Percentiles rank a stretch among this genome's conserved stretches.
These are phyloP conservation scores for Paecilomyces variotii DNA, from an alignment of 2,329 filamentous ascomycete genomes.

Conservation along the genomic window DNA sequence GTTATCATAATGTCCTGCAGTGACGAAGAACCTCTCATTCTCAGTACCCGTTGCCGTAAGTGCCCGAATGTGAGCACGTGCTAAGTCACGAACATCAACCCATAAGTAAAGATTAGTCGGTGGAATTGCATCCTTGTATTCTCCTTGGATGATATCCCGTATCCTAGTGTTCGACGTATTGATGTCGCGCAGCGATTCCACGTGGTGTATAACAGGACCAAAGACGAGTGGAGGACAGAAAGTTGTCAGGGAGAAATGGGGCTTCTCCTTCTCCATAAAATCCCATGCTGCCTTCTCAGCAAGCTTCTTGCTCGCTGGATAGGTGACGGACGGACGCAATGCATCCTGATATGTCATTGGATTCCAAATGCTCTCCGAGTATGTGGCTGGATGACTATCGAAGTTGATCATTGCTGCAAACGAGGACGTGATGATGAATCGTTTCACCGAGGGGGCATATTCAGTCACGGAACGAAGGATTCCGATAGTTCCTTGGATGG, in stretches of 20 bases:
- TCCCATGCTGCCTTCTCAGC: slow-evolving; percentile 61
- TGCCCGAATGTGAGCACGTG: slow-evolving; percentile 40
- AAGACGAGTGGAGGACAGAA: slow-evolving; percentile 57
- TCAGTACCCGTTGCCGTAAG: slow-evolving; percentile 39
- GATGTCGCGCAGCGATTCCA: slow-evolving; percentile 54
- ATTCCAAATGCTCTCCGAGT: slow-evolving; percentile 35
- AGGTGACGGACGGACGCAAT: slow-evolving; percentile 27
- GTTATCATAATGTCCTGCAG: slow-evolving; percentile 34
- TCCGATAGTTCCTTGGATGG: slow-evolving; percentile 56
- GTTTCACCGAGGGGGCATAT: slow-evolving; percentile 57
- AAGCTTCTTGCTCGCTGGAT: slow-evolving; percentile 52
- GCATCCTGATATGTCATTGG: slow-evolving; percentile 37
- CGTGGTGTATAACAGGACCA: slow-evolving; percentile 56
- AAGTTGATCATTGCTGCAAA: slow-evolving; percentile 59
- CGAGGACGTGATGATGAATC: slow-evolving; percentile 63
- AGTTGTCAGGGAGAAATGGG: slow-evolving; percentile 53
- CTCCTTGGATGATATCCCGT: slow-evolving; percentile 55
- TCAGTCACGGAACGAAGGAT: slow-evolving; percentile 55
- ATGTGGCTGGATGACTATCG: slow-evolving; percentile 24
- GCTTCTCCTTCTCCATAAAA: slow-evolving; percentile 50
- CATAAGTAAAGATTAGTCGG: slow-evolving; percentile 53
- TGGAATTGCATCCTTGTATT: slow-evolving; percentile 49
- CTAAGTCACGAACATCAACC: slow-evolving; percentile 45
- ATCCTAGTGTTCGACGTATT: slow-evolving; percentile 68
- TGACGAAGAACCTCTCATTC: slow-evolving; percentile 39